Evolutionary conservation across 2,329 filamentous ascomycete species (phyloP).

Genomic region (Rugonectria rugulosa): DNA sequence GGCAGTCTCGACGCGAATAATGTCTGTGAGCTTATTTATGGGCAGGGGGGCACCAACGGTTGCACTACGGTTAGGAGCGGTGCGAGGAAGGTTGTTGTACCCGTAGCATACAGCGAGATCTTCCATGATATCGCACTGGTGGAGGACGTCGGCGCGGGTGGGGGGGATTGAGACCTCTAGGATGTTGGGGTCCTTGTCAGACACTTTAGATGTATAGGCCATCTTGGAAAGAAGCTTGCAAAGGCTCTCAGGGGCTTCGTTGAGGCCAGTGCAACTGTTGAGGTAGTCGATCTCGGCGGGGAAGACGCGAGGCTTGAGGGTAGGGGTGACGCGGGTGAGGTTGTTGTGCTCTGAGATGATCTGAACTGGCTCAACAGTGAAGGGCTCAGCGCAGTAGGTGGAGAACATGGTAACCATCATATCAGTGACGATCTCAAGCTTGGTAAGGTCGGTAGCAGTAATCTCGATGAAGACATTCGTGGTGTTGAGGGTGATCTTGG

Average conservation of each 20-base stretch:
- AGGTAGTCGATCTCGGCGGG: conserved; percentile 92
- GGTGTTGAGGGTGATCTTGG: conserved; percentile 91
- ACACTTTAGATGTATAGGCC: conserved; percentile 84
- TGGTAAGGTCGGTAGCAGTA: conserved; percentile 94
- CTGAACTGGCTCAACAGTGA: conserved; percentile 92
- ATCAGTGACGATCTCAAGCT: conserved; percentile 93
- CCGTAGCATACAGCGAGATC: conserved; percentile 96
- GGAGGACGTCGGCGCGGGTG: conserved; percentile 91
- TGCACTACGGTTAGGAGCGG: conserved; percentile 84
- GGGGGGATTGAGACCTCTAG: conserved; percentile 85
- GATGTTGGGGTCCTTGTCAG: conserved; percentile 71
- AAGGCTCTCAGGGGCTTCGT: conserved; percentile 76
- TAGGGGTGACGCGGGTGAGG: conserved; percentile 81
- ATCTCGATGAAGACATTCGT: conserved; percentile 97
- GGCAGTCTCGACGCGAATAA: conserved; percentile 85
- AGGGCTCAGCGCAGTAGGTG: conserved; percentile 84
- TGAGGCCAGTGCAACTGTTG: conserved; percentile 88
- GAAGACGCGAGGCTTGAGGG: conserved; percentile 77
- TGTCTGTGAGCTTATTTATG: conserved; percentile 95
- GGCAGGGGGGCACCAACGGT: conserved; percentile 86
- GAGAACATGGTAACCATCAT: conserved; percentile 99
- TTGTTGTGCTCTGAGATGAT: conserved; percentile 92
- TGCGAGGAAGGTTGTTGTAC: conserved; percentile 92
- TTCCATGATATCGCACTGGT: conserved; percentile 99
- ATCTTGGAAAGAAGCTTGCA: conserved; percentile 86